Evolutionary conservation across 495 filamentous ascomycete genomes (phyloP).

Genomic region (Apiosordaria backusii): DNA sequence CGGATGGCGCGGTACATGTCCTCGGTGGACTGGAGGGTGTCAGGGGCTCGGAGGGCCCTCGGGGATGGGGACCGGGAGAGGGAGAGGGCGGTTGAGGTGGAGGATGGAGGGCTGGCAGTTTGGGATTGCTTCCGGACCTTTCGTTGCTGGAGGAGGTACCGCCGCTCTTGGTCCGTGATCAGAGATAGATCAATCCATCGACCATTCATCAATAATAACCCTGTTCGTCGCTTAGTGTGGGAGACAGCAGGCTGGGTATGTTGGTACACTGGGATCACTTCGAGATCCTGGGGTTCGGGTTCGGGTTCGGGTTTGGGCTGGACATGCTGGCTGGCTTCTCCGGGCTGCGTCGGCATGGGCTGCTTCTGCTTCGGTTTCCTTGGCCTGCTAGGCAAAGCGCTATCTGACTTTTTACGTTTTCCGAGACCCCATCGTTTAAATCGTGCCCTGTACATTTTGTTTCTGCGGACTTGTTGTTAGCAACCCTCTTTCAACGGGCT

Average conservation of each 20-base stretch:
- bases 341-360: background rate
- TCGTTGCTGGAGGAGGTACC: background rate
- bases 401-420: background rate
- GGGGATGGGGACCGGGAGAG: slow-evolving; percentile 1
- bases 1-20: slow-evolving; percentile 12
- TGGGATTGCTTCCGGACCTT: background rate
- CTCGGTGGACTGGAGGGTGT: slow-evolving; percentile 7
- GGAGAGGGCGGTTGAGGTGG: background rate
- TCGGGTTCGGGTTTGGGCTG: slow-evolving; percentile 1
- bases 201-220: background rate
- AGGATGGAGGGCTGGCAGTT: background rate
- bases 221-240: background rate
- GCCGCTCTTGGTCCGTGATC: background rate
- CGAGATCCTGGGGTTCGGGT: background rate
- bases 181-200: background rate
- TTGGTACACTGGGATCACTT: background rate
- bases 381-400: background rate
- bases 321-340: background rate
- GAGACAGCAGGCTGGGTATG: background rate
- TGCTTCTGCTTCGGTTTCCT: background rate
- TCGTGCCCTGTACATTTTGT: slow-evolving; percentile 9
- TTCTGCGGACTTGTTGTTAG: background rate
- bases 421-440: slow-evolving; percentile 8
- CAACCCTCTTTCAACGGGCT: background rate
- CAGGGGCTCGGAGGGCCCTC: background rate